Percentiles rank a stretch among this genome's conserved stretches.
Conservation (phyloP, 2,329 filamentous ascomycete genomes). For the Juglanconis sp. region DNA sequence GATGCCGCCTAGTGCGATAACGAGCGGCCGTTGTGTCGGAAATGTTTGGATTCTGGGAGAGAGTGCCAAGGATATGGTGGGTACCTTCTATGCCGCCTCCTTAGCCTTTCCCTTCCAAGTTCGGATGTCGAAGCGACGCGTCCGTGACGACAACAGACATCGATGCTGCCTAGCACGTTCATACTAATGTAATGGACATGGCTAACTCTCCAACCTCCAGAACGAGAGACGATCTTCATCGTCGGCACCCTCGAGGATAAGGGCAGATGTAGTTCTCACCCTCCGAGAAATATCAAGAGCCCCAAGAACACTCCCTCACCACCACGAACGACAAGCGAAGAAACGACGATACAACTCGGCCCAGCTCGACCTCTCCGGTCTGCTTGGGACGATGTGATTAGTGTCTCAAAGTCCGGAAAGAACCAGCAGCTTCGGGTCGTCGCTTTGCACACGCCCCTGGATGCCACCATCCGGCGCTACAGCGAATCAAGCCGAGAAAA, state of each 20-base stretch:
- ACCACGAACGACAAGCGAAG: conserved; percentile 22
- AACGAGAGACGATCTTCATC: conserved; percentile 59
- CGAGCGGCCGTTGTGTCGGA: conserved; percentile 56
- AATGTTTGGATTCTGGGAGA: conserved; percentile 56
- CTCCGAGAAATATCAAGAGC: conserved; percentile 43
- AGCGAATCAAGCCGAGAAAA: conserved; percentile 16
- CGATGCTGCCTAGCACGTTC: too few species aligned
- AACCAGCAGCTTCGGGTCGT: conserved; percentile 40
- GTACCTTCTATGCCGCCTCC: not conserved
- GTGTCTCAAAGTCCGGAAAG: conserved; percentile 35
- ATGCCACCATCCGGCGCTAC: conserved; percentile 29
- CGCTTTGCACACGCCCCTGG: conserved; percentile 42
- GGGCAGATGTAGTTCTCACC: conserved; percentile 56
- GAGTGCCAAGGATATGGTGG: conserved; percentile 60
- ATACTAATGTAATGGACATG: not conserved
- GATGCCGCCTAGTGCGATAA: conserved; percentile 53
- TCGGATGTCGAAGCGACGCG: not conserved
- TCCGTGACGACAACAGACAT: not conserved
- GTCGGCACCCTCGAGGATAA: conserved; percentile 53
- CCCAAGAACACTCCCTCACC: conserved; percentile 29
- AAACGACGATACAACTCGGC: conserved; percentile 28
- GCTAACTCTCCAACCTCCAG: not conserved
- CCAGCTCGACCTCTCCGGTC: conserved; percentile 41
- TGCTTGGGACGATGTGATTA: conserved; percentile 48
- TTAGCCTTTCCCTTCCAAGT: not conserved